A percentile compares a stretch with the other conserved stretches of the same genome.
These are phyloP conservation scores for Punica granatum DNA, from an alignment of 345 rosid genomes.

Conservation along the genomic window DNA sequence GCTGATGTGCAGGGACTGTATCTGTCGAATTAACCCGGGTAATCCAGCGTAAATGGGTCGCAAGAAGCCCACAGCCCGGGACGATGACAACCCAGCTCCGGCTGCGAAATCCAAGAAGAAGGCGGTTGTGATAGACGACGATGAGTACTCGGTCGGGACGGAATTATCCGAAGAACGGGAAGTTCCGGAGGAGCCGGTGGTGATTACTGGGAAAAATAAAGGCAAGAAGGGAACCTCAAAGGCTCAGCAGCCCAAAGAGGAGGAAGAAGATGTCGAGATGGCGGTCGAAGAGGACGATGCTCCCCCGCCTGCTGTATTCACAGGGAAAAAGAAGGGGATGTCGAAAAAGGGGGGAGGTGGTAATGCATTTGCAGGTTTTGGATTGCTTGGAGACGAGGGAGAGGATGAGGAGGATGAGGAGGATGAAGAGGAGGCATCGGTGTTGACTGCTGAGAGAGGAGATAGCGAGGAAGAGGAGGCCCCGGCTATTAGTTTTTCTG, in stretches of 20 bases:
- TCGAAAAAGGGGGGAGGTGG: conserved; percentile 12
- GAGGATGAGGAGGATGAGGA: conserved; percentile 6
- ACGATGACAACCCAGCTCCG: conserved; percentile 34
- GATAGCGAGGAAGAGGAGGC: conserved; percentile 29
- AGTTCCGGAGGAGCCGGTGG: conserved; percentile 33
- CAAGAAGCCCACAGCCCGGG: conserved; percentile 56
- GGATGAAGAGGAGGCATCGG: conserved; percentile 30
- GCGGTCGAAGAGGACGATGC: conserved; percentile 25
- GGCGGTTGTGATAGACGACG: conserved; percentile 58
- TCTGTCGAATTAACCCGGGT: conserved; percentile 9
- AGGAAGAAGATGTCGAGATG: conserved; percentile 27
- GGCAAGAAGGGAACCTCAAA: conserved; percentile 51
- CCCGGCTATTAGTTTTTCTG: conserved; percentile 29
- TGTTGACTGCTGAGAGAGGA: conserved; percentile 9
- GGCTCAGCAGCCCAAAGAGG: conserved; percentile 20
- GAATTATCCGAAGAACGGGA: conserved; percentile 48
- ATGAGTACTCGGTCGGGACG: conserved; percentile 64
- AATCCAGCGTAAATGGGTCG: conserved; percentile 40
- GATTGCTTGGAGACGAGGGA: conserved; percentile 20
- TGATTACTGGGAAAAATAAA: conserved; percentile 50
- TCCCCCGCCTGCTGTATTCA: conserved; percentile 12
- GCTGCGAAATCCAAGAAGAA: conserved; percentile 67
- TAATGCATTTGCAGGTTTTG: conserved; percentile 9
- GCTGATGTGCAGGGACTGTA: not conserved
- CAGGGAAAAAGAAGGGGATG: conserved; percentile 30